Evolutionary conservation across 1,284 basidiomycete genomes (phyloP), one percentile per base, ranked within the genome.

Genomic region (Grifola frondosa): DNA sequence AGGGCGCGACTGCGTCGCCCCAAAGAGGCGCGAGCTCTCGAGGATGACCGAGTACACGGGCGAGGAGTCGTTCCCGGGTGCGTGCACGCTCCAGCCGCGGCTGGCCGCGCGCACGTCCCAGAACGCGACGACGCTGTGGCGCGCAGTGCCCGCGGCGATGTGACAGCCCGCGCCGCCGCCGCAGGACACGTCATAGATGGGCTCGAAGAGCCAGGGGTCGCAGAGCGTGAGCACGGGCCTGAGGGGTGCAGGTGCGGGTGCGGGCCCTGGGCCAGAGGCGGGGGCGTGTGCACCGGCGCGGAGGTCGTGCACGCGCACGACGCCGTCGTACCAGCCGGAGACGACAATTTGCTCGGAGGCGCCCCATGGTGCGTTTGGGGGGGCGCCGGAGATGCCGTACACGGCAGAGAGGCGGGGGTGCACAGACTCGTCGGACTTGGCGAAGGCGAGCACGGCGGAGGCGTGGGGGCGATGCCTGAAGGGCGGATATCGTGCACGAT

Each of bases 321-420:
- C 60, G 6, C 87, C 83, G 56, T 90, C 85, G 61, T 80, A 88
- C 87, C 88, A 90, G 2, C 87, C 87, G 3, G 83, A 81, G 28
- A 88, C 71, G n/a, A 90, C 45, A 17, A 87, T 73, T 55, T 85
- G 72, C n/a, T 84, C 77, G 5, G 84, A 84, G 1, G 75, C 63
- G 9, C 84, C 84, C 71, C 81, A 81, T 2, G 79, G 76, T 15
- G 80, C 79, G 22, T 73, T 70, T 1, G 70, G 68, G 1, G 84
- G 81, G 11, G 77, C 74, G n/a, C 65, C 69, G 5, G 77, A 67
- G 56, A 88, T 77, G 32, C 76, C 82, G 63, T 87, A 88, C 10
- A 88, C 84, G 1, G 84, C 81, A 20, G 79, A 77, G 5, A 67
- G 63, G n/a, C 63, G 60, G 33, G 54, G 37, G 33, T 53, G 50